Evolutionary conservation across 2,329 filamentous ascomycete species (phyloP).

Genomic region (Epichloe sp.): DNA sequence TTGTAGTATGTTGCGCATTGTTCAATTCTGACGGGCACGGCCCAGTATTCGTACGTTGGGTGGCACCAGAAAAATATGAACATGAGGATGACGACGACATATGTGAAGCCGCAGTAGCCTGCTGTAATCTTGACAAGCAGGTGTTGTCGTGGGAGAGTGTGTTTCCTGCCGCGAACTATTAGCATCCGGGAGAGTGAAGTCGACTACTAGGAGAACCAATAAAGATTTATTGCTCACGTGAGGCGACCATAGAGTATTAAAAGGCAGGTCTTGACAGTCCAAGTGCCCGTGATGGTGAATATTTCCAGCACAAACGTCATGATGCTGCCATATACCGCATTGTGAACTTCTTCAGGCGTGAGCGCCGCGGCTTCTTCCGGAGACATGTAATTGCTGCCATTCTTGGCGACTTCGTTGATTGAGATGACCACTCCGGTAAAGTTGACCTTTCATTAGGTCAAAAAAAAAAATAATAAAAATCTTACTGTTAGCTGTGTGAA

Average conservation of each 20-base stretch:
- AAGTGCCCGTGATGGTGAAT: constrained; percentile 35
- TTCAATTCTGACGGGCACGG: constrained; percentile 27
- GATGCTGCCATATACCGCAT: constrained; percentile 38
- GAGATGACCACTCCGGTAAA: constrained; percentile 27
- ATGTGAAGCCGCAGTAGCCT: constrained; percentile 29
- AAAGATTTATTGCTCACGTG: constrained; percentile 25
- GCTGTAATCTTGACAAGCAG: constrained; percentile 28
- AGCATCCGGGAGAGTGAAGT: too few species aligned
- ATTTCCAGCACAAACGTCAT: constrained; percentile 40
- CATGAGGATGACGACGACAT: constrained; percentile 34
- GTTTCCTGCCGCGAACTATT: constrained; percentile 8
- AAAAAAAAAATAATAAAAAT: too few species aligned
- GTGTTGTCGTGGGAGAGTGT: constrained; percentile 18
- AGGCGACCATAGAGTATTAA: constrained; percentile 39
- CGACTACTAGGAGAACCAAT: too few species aligned
- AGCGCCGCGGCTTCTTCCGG: constrained; percentile 25
- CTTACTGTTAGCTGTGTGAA: not conserved
- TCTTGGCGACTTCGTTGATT: constrained; percentile 27
- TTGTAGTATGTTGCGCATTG: constrained; percentile 33
- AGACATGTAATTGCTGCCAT: constrained; percentile 32
- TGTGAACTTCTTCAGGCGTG: constrained; percentile 26
- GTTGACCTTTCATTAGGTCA: constrained; percentile 3
- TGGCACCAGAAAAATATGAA: constrained; percentile 42
- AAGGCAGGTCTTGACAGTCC: constrained; percentile 39
- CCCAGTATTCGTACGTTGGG: constrained; percentile 39